These are phyloP conservation scores for Metschnikowia drakensbergensis DNA, from an alignment of 805 yeast species.

Conservation along the genomic window DNA sequence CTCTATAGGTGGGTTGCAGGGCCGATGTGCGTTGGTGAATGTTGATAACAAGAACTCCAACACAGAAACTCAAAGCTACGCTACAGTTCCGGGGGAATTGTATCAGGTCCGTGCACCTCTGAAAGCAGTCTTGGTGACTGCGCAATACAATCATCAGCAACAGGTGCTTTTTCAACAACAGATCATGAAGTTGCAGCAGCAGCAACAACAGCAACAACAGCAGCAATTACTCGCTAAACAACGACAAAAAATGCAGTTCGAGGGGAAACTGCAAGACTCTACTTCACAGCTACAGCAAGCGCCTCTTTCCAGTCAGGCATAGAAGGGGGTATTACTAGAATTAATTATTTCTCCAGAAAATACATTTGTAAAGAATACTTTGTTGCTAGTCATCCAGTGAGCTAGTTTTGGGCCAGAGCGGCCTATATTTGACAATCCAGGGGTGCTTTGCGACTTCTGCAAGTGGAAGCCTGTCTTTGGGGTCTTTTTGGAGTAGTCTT, in stretches of 20 bases:
- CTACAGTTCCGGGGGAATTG: slow-evolving; percentile 58
- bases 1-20: slow-evolving; percentile 68
- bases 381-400: slow-evolving; percentile 1
- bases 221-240: slow-evolving; percentile 12
- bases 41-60: slow-evolving; percentile 40
- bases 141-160: slow-evolving; percentile 41
- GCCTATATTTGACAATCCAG: slow-evolving; percentile 70
- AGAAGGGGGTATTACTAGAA: neutral
- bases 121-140: slow-evolving; percentile 40
- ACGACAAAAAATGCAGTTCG: slow-evolving; percentile 2
- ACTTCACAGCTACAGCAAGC: neutral
- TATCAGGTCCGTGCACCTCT: slow-evolving; percentile 46
- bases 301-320: neutral
- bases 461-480: slow-evolving; percentile 60
- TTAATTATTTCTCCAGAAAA: neutral
- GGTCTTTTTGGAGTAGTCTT: slow-evolving; percentile 61
- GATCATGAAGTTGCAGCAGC: slow-evolving; percentile 36
- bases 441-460: slow-evolving; percentile 69
- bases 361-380: neutral
- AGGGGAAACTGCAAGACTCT: slow-evolving; percentile 1
- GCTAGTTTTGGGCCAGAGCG: slow-evolving; percentile 48
- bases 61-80: slow-evolving; percentile 38
- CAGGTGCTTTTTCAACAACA: slow-evolving; percentile 45
- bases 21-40: slow-evolving; percentile 74
- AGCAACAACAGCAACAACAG: slow-evolving; percentile 34